Evolutionary conservation across 108 stramenopile species (phyloP).

Genomic region (Mediolabrus comicus): DNA sequence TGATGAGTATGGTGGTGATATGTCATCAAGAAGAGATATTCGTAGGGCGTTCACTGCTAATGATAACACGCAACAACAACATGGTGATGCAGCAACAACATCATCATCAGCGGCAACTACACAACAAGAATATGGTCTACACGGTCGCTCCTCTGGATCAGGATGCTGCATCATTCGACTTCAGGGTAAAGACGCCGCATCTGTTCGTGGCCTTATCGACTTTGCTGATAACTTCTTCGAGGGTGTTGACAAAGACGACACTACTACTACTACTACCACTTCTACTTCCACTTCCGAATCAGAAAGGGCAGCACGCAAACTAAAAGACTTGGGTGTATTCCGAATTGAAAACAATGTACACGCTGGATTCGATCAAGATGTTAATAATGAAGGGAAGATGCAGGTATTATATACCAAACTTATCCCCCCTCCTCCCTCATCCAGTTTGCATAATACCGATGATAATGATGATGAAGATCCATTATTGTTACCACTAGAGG

Average conservation of each 20-base stretch:
- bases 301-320: not conserved
- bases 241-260: constrained; percentile 22
- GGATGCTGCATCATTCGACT: constrained; percentile 41
- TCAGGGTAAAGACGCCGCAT: constrained; percentile 20
- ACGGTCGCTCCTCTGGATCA: constrained; percentile 36
- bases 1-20: not conserved
- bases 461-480: not conserved
- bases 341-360: constrained; percentile 30
- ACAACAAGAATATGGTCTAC: not conserved
- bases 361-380: constrained; percentile 36
- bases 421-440: not conserved
- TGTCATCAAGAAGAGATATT: constrained; percentile 15
- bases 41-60: constrained; percentile 21
- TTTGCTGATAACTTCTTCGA: constrained; percentile 44
- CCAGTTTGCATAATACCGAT: too few relatives aligned
- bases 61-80: not conserved
- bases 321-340: constrained; percentile 34
- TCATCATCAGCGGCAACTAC: not conserved
- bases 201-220: constrained; percentile 22
- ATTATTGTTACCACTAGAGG: constrained; percentile 23
- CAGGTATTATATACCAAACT: constrained; percentile 29
- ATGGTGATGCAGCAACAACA: not conserved
- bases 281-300: not conserved
- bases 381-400: constrained; percentile 38
- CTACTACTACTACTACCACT: not conserved